A percentile compares a stretch with the other conserved stretches of the same genome.
Evolutionary conservation across 768 basidiomycete species (phyloP).

Genomic region (Tulasnella sp.): DNA sequence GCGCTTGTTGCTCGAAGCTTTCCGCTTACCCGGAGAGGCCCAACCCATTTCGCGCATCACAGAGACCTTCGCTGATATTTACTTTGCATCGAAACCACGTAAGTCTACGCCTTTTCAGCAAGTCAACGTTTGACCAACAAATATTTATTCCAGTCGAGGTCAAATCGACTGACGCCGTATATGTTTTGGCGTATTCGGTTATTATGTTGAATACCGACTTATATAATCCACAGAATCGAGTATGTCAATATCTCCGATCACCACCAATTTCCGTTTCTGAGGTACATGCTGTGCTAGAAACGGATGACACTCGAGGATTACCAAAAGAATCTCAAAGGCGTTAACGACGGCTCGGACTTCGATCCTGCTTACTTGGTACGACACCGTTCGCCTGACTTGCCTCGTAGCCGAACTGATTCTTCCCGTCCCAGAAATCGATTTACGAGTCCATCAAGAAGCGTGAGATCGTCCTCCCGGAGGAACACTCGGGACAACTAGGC

Average conservation of each 20-base stretch:
- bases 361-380: conserved; percentile 78
- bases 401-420: not conserved
- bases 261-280: not conserved
- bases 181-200: conserved; percentile 90
- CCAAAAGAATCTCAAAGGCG: conserved; percentile 83
- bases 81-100: conserved; percentile 84
- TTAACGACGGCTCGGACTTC: conserved; percentile 83
- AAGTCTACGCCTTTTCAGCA: conserved; percentile 32
- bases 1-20: conserved; percentile 88
- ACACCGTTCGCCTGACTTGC: not conserved
- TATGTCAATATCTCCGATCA: conserved; percentile 43
- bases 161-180: conserved; percentile 86
- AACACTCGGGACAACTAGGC: conserved; percentile 92
- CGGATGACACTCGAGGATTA: conserved; percentile 97
- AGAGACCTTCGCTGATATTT: conserved; percentile 88
- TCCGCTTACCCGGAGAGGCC: conserved; percentile 90
- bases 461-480: conserved; percentile 97
- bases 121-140: not conserved
- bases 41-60: conserved; percentile 94
- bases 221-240: conserved; percentile 90
- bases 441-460: conserved; percentile 91
- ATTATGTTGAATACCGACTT: conserved; percentile 98
- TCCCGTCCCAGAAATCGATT: conserved; percentile 61
- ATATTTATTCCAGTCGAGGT: conserved; percentile 61
- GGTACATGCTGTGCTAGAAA: conserved; percentile 57